Evolutionary conservation across 116 monocot species (phyloP), one percentile per base, ranked within the genome.

Genomic region (Trichopus zeylanicus): DNA sequence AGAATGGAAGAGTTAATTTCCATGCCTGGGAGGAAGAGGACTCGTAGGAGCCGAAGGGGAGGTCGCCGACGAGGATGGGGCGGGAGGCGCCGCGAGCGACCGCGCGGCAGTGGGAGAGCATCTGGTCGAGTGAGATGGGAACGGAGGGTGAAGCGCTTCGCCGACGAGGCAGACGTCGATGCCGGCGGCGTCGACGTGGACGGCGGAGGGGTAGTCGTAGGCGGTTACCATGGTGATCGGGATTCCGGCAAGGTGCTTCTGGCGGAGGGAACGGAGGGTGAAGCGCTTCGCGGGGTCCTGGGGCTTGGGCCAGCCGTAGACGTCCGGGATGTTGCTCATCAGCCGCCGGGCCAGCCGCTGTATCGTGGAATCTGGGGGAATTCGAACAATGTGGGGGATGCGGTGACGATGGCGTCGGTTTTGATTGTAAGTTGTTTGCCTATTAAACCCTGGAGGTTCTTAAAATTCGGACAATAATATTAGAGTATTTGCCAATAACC

Each of bases 141-240:
- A 90, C 86, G 37, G 95, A 90, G 42, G n/a, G n/a, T n/a, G n/a
- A n/a, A n/a, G n/a, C n/a, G n/a, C n/a, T n/a, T 95, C 95, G 1
- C 95, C 95, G 16, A 95, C 95, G 47, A 95, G 87, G 65, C 83
- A 83, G 29, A 90, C 64, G 51, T 95, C 90, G 56, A 95, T 79
- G 10, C 90, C 86, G 20, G 84, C 90, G 18, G 20, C 27, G 71
- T 90, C 87, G 56, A 95, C 33, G 74, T 95, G 90, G 29, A 90
- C 87, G 8, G 87, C 90, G 26, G 90, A 87, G 27, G 95, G 95
- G 67, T 95, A 90, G 59, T 95, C 95, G 77, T 95, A 95, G 55
- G 90, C 95, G 38, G 95, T 95, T 65, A 95, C 90, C 66, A 95
- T 71, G 49, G 95, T 84, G 69, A 95, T 95, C 51, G 89, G 83